Evolutionary conservation across 108 stramenopile species (phyloP), one percentile per base, ranked within the genome.

Genomic region (Nannochloropsis granulata): DNA sequence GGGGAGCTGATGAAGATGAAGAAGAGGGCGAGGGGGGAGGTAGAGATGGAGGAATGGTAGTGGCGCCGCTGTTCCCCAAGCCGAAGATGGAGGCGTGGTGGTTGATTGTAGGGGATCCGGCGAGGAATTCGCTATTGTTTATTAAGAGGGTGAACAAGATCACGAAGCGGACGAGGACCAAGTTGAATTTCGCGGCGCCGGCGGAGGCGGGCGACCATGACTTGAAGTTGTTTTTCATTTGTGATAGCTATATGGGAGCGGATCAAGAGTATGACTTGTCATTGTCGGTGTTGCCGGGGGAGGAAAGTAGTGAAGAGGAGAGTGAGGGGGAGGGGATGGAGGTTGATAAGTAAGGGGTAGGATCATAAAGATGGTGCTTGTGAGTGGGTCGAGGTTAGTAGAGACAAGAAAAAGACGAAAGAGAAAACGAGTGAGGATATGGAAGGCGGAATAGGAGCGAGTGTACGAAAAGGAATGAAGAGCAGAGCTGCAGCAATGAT

Each of bases 71-170:
- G 44, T 98, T 93, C 85, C 99, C 99, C 12, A 86, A 85, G 82
- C 91, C 93, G 79, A 98, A 98, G 90, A 93, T 88, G 79, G 99
- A 99, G 91, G 94, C 88, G 25, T 98, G 96, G 95, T 98, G 98
- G 98, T 84, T 98, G 44, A 94, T 97, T 21, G 92, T 99, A 71
- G 97, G 96, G 25, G 94, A 98, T 89, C 91, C 92, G 21, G 91
- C 92, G 81, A 92, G 91, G 24, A 98, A 99, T 88, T 89, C 93
- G 44, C 86, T 99, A 13, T 86, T 95, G 43, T 93, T 94, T 43
- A 92, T 99, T 90, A 99, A 99, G 91, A 92, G 97, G 71, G 92
- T 97, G 24, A 95, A 91, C 56, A 86, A 97, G 83, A 81, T 34
- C 19, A 25, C 82, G 44, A 34, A 43, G 78, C 84, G 23, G 3